Evolutionary conservation across 371 early-diverging fungal species (phyloP).

Genomic region (Capillidium heterosporum): DNA sequence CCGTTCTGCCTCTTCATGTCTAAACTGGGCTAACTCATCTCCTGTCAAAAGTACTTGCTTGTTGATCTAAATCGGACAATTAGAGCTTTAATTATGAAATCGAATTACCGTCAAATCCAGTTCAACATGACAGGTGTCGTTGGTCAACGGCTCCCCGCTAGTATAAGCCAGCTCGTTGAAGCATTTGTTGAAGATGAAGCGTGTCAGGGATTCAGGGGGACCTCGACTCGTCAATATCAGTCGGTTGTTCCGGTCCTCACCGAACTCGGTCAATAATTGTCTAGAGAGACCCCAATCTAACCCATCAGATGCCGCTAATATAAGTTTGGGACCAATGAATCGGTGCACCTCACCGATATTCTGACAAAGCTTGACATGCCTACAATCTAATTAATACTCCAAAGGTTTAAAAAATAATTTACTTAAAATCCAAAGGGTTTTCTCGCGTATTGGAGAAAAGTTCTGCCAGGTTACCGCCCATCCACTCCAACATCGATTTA

Average conservation of each 20-base stretch:
- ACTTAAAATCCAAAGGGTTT: conserved; percentile 80
- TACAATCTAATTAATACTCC: conserved; percentile 4
- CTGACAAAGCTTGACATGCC: conserved; percentile 34
- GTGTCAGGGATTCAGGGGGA: conserved; percentile 45
- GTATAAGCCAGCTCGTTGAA: too few relatives aligned
- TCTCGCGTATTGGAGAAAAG: conserved; percentile 53
- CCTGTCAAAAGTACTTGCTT: conserved; percentile 72
- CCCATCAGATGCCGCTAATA: conserved; percentile 57
- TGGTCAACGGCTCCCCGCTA: too few relatives aligned
- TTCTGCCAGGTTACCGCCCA: conserved; percentile 62
- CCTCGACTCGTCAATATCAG: conserved; percentile 65
- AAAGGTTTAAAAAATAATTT: conserved; percentile 13
- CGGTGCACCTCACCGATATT: conserved; percentile 50
- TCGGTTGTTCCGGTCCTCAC: conserved; percentile 26
- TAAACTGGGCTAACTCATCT: conserved; percentile 51
- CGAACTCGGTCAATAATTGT: conserved; percentile 58
- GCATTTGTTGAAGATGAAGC: conserved; percentile 17
- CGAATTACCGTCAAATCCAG: conserved; percentile 27
- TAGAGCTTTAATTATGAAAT: conserved; percentile 11
- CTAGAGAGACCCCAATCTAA: conserved; percentile 67
- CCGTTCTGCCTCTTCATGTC: conserved; percentile 34
- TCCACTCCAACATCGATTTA: conserved; percentile 88
- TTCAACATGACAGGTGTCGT: too few relatives aligned
- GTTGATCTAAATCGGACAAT: conserved; percentile 14
- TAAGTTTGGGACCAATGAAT: conserved; percentile 54